These are phyloP conservation scores for Zymoseptoria ardabiliae DNA, from an alignment of 2,329 filamentous ascomycete species.

Conservation along the genomic window DNA sequence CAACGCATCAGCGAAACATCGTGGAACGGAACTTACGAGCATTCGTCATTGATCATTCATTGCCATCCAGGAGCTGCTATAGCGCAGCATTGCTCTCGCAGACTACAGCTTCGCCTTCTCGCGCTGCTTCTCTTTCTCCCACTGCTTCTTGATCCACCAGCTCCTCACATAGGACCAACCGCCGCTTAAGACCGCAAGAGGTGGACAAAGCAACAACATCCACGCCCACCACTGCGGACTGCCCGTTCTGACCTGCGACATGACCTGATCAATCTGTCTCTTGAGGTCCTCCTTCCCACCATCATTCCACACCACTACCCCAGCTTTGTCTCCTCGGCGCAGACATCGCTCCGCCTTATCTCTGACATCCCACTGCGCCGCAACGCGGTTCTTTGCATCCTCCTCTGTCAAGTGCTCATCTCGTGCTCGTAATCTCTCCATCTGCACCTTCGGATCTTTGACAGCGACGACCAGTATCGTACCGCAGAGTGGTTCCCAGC, in stretches of 20 bases:
- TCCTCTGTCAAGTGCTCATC: conserved; percentile 74
- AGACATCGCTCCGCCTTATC: conserved; percentile 73
- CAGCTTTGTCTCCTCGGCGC: conserved; percentile 54
- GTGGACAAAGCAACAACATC: conserved; percentile 61
- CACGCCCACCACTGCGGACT: conserved; percentile 84
- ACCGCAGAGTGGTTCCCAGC: conserved; percentile 78
- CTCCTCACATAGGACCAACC: conserved; percentile 69
- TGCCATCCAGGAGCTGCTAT: background rate
- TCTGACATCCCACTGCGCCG: conserved; percentile 77
- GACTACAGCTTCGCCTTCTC: conserved; percentile 53
- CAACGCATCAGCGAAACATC: too few relatives aligned
- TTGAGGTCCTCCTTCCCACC: conserved; percentile 62
- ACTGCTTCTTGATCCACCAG: conserved; percentile 59
- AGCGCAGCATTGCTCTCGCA: background rate
- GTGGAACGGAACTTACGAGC: background rate
- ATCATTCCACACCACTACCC: conserved; percentile 89
- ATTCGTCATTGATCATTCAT: background rate
- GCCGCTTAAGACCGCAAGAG: conserved; percentile 61
- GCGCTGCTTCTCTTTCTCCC: conserved; percentile 53
- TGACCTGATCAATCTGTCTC: conserved; percentile 57
- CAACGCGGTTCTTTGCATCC: conserved; percentile 79
- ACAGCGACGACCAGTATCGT: conserved; percentile 83
- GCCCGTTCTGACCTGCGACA: conserved; percentile 52
- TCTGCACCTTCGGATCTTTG: conserved; percentile 70
- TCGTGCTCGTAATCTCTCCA: conserved; percentile 64